Conservation (phyloP, 371 early-diverging fungal species). For the Capillidium heterosporum region DNA sequence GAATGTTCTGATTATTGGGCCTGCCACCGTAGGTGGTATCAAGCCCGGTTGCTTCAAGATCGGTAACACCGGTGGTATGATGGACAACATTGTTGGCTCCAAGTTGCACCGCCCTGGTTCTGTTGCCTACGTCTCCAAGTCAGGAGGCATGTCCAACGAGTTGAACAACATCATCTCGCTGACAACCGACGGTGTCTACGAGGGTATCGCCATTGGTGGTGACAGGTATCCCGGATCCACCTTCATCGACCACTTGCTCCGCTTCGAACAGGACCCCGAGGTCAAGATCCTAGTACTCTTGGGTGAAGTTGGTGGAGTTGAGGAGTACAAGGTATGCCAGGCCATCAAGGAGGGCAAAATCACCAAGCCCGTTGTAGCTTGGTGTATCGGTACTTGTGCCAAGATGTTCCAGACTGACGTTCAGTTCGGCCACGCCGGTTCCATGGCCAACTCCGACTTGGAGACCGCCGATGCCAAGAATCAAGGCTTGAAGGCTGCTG, state of each 20-base stretch:
- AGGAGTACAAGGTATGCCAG: conserved; percentile 88
- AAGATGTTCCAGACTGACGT: conserved; percentile 96
- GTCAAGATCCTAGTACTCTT: conserved; percentile 89
- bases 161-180: conserved; percentile 94
- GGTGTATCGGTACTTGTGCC: conserved; percentile 98
- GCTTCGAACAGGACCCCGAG: conserved; percentile 81
- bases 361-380: conserved; percentile 93
- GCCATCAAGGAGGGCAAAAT: conserved; percentile 75
- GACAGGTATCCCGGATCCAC: conserved; percentile 97
- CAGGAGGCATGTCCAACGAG: conserved; percentile 98
- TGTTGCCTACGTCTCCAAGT: conserved; percentile 93
- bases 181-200: conserved; percentile 92
- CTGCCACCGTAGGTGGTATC: conserved; percentile 97
- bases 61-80: conserved; percentile 99
- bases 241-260: conserved; percentile 90
- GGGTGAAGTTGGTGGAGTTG: conserved; percentile 96
- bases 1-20: conserved; percentile 83
- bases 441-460: conserved; percentile 83
- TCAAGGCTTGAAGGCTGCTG: conserved; percentile 65
- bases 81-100: conserved; percentile 96
- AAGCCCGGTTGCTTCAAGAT: conserved; percentile 99
- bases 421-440: conserved; percentile 95
- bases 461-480: conserved; percentile 97
- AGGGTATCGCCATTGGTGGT: conserved; percentile 97
- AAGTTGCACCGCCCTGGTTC: conserved; percentile 92